phyloP scores from a whole-genome alignment of 2,329 filamentous ascomycete species.

The Paracamarosporium sp. region DNA sequence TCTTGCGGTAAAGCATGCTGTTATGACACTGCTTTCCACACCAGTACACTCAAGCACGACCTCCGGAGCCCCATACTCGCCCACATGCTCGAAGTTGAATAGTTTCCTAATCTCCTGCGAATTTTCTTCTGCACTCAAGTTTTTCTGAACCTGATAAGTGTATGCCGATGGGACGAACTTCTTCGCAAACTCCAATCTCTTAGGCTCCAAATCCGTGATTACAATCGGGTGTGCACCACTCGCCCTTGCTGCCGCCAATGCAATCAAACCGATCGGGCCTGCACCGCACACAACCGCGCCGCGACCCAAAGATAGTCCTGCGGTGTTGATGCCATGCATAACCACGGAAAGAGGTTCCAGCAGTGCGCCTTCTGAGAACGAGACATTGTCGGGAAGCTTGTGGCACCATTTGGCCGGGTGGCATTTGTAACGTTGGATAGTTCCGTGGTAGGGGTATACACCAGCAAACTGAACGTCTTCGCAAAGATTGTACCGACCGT shows the following conservation, averaged over 20 bases:
- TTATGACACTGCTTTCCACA: constrained; percentile 67
- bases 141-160: constrained; percentile 61
- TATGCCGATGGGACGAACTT: constrained; percentile 61
- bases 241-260: constrained; percentile 65
- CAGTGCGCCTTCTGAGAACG: constrained; percentile 66
- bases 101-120: constrained; percentile 60
- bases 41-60: constrained; percentile 71
- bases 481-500: constrained; percentile 70
- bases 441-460: constrained; percentile 67
- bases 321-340: constrained; percentile 64
- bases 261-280: constrained; percentile 69
- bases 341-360: constrained; percentile 70
- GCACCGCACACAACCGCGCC: constrained; percentile 67
- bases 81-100: constrained; percentile 52
- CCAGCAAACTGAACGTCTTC: constrained; percentile 67
- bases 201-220: constrained; percentile 67
- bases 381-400: constrained; percentile 61
- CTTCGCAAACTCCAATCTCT: constrained; percentile 64
- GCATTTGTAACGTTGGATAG: constrained; percentile 66
- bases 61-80: constrained; percentile 64
- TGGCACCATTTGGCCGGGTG: constrained; percentile 65
- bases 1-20: constrained; percentile 63
- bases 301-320: constrained; percentile 61
- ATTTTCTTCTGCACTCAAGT: constrained; percentile 57
- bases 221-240: constrained; percentile 70